A percentile compares a stretch with the other conserved stretches of the same genome.
phyloP scores from a whole-genome alignment of 2,329 filamentous ascomycete species.

The Coniochaeta prunicola region DNA sequence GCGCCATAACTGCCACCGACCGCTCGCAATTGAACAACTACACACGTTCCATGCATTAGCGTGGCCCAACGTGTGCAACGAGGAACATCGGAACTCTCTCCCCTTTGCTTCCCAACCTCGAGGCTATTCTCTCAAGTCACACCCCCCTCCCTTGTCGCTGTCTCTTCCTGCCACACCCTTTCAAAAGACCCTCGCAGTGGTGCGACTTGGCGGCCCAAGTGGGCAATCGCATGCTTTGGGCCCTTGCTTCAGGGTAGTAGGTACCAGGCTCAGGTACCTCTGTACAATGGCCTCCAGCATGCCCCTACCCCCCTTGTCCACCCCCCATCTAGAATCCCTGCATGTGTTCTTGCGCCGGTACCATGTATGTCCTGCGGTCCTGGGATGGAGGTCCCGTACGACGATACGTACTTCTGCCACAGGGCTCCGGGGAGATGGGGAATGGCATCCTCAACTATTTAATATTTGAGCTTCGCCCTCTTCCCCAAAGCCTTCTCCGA shows the following conservation, averaged over 20 bases:
- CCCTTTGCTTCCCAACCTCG: neutral
- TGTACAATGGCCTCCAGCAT: neutral
- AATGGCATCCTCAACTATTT: constrained; percentile 3
- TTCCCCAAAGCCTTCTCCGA: constrained; percentile 3
- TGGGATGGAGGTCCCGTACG: neutral
- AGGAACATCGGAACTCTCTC: neutral
- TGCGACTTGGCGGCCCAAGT: neutral
- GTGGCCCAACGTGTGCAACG: neutral
- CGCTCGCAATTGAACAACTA: constrained; percentile 2
- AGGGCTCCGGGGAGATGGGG: neutral
- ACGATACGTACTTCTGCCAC: neutral
- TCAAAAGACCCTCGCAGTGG: neutral
- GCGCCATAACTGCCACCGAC: neutral
- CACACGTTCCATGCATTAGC: constrained; percentile 3
- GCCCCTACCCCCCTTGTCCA: neutral
- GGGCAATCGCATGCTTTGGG: neutral
- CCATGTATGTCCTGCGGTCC: no score
- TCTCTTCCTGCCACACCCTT: neutral
- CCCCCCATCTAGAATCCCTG: neutral
- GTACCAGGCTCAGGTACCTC: neutral
- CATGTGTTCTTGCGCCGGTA: neutral
- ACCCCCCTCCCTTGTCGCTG: neutral
- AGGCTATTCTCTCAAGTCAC: neutral
- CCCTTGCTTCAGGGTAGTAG: neutral
- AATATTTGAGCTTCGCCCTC: constrained; percentile 5